phyloP scores from a whole-genome alignment of 257 asterid species.

The Ajuga chamaepitys region DNA sequence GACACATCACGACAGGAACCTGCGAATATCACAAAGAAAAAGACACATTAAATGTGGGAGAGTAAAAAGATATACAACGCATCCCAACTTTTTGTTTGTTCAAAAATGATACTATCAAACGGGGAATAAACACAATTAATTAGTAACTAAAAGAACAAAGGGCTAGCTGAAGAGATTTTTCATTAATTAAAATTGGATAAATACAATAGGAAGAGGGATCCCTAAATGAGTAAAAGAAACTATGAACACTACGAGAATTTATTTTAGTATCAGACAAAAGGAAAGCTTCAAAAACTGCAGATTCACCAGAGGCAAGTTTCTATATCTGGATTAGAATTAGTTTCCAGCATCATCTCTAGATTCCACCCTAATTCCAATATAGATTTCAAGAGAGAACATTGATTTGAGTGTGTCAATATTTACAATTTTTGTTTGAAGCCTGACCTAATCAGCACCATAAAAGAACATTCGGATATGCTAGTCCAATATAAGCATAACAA shows the following conservation, averaged over 20 bases:
- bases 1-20: slow-evolving; percentile 77
- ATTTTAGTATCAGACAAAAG: no score
- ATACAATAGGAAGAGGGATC: no score
- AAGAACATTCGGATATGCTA: neutral
- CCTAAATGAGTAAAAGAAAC: no score
- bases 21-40: slow-evolving; percentile 20
- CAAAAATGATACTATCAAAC: neutral
- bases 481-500: neutral
- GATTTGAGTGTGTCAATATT: neutral
- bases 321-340: neutral
- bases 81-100: neutral
- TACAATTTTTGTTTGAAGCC: neutral
- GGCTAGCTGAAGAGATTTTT: no score
- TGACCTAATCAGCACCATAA: neutral
- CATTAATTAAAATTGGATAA: no score
- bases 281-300: no score
- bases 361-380: neutral
- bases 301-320: neutral
- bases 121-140: neutral
- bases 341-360: neutral
- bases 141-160: neutral
- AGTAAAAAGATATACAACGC: neutral
- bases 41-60: neutral
- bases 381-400: neutral
- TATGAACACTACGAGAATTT: no score